Conservation (phyloP, 768 basidiomycete species). For the Trametes villosa region DNA sequence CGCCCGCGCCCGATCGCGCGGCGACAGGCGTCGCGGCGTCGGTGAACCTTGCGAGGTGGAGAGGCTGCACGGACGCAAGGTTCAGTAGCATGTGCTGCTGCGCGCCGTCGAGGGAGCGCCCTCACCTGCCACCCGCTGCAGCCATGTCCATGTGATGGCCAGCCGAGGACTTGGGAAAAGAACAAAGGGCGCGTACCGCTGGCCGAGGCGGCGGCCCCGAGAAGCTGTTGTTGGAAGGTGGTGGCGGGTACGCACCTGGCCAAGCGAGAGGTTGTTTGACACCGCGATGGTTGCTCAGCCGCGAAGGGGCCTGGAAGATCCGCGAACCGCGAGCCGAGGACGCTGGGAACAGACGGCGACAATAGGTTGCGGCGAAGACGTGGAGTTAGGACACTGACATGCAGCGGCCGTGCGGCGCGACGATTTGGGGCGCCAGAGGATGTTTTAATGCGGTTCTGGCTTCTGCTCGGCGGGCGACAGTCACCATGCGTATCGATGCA, state of each 20-base stretch:
- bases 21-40: too few species aligned
- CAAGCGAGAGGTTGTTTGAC: slow-evolving; percentile 10
- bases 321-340: neutral
- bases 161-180: slow-evolving; percentile 1
- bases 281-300: neutral
- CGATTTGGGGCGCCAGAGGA: neutral
- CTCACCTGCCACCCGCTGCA: too few species aligned
- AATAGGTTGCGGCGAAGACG: neutral
- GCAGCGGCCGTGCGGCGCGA: neutral
- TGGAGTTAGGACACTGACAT: neutral
- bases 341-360: neutral
- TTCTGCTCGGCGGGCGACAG: neutral
- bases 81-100: too few species aligned
- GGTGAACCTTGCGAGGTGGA: too few species aligned
- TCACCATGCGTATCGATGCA: neutral
- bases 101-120: too few species aligned
- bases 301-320: neutral
- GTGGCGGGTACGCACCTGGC: neutral
- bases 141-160: neutral
- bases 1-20: neutral
- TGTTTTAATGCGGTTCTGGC: neutral
- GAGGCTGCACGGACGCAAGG: too few species aligned
- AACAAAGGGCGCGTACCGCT: neutral
- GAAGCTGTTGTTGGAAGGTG: neutral
- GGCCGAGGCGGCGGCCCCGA: neutral